Percentiles rank a stretch among this genome's conserved stretches.
These are phyloP conservation scores for Otatea glauca DNA, from an alignment of 176 grass and related monocot genomes.

Conservation along the genomic window DNA sequence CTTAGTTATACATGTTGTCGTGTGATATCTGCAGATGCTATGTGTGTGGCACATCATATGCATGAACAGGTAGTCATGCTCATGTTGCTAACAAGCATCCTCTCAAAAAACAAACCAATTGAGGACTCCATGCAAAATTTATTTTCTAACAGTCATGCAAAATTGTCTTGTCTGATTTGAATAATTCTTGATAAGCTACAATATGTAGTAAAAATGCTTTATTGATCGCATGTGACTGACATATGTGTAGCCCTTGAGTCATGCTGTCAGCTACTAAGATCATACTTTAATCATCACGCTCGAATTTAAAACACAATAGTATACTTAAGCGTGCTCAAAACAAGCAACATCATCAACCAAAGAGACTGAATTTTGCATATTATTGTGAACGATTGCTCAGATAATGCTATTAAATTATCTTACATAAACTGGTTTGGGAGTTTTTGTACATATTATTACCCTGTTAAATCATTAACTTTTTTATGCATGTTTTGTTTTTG, in stretches of 20 bases:
- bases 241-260: background rate
- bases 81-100: conserved; percentile 11
- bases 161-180: background rate
- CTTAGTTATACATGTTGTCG: background rate
- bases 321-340: background rate
- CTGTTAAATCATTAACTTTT: background rate
- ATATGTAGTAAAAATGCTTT: conserved; percentile 13
- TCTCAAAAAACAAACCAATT: background rate
- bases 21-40: background rate
- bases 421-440: background rate
- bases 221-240: background rate
- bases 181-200: conserved; percentile 18
- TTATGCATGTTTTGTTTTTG: background rate
- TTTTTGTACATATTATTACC: conserved; percentile 1
- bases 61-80: background rate
- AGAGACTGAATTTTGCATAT: background rate
- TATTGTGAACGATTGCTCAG: background rate
- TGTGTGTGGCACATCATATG: background rate
- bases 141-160: conserved; percentile 23
- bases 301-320: conserved; percentile 8
- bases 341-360: conserved; percentile 5
- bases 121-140: conserved; percentile 15
- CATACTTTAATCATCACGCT: background rate
- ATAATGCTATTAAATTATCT: background rate
- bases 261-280: background rate